Evolutionary conservation across 257 asterid genomes (phyloP).

Genomic region (Capsicum rhomboideum): DNA sequence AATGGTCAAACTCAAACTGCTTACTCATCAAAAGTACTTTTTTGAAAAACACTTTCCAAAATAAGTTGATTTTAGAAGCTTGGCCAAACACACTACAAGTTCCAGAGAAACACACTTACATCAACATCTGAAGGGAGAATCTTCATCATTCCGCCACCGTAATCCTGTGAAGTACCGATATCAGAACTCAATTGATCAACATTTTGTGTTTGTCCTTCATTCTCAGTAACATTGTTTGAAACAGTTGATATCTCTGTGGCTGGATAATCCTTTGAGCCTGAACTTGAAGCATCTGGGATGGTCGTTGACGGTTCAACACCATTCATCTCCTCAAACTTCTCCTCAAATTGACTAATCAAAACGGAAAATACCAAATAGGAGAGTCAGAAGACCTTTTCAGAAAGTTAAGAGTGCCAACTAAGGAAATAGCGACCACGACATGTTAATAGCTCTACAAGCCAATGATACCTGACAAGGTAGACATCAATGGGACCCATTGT

Average conservation of each 20-base stretch:
- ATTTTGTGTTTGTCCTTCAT: constrained; percentile 40
- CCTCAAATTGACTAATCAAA: constrained; percentile 74
- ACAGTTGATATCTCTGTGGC: constrained; percentile 23
- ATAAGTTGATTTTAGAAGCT: too few species aligned
- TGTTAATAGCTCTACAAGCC: background rate
- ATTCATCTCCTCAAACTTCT: constrained; percentile 74
- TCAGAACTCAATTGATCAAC: constrained; percentile 25
- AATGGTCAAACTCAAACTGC: too few species aligned
- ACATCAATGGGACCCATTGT: constrained; percentile 97
- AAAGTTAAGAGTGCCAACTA: background rate
- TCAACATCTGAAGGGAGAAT: constrained; percentile 73
- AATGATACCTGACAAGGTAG: constrained; percentile 81
- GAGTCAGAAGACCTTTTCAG: background rate
- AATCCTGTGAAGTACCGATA: constrained; percentile 49
- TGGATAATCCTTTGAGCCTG: constrained; percentile 50
- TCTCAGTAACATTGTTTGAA: constrained; percentile 24
- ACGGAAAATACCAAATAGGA: background rate
- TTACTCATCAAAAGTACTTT: too few species aligned
- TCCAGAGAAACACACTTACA: constrained; percentile 33
- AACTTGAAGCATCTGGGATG: constrained; percentile 52
- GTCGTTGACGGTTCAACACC: constrained; percentile 45
- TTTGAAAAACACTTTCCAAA: too few species aligned
- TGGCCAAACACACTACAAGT: background rate
- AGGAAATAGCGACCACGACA: background rate
- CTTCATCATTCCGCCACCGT: constrained; percentile 65